Evolutionary conservation across 805 yeast species (phyloP).

Genomic region (Teunomyces pallodes): DNA sequence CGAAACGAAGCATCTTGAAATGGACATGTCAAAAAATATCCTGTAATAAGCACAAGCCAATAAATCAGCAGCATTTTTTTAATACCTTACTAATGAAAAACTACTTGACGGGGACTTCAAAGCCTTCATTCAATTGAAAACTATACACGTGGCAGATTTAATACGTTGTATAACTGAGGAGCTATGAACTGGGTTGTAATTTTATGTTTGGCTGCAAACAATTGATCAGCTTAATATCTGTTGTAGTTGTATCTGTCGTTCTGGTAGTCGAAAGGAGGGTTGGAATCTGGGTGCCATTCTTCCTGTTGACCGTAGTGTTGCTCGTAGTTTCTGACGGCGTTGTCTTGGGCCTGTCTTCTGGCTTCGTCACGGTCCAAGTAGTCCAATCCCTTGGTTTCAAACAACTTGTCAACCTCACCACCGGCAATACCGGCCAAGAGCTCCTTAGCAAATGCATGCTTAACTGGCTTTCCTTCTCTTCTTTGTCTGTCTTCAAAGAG

Average conservation of each 20-base stretch:
- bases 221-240: not conserved
- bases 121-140: no score
- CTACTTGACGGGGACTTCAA: no score
- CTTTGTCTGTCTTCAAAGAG: slow-evolving; percentile 31
- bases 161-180: no score
- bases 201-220: not conserved
- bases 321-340: slow-evolving; percentile 22
- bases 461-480: slow-evolving; percentile 31
- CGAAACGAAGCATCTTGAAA: no score
- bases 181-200: no score
- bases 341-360: slow-evolving; percentile 21
- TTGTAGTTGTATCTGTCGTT: slow-evolving; percentile 20
- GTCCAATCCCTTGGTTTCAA: slow-evolving; percentile 33
- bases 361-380: slow-evolving; percentile 27
- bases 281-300: slow-evolving; percentile 25
- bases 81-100: no score
- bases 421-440: slow-evolving; percentile 28
- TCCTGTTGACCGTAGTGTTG: slow-evolving; percentile 25
- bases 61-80: no score
- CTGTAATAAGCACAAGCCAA: no score
- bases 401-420: slow-evolving; percentile 32
- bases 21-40: no score
- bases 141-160: no score
- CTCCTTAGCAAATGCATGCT: slow-evolving; percentile 30
- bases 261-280: slow-evolving; percentile 28